A percentile compares a stretch with the other conserved stretches of the same genome.
These are phyloP conservation scores for Globisporangium alternatum DNA, from an alignment of 352 stramenopile genomes.

Conservation along the genomic window DNA sequence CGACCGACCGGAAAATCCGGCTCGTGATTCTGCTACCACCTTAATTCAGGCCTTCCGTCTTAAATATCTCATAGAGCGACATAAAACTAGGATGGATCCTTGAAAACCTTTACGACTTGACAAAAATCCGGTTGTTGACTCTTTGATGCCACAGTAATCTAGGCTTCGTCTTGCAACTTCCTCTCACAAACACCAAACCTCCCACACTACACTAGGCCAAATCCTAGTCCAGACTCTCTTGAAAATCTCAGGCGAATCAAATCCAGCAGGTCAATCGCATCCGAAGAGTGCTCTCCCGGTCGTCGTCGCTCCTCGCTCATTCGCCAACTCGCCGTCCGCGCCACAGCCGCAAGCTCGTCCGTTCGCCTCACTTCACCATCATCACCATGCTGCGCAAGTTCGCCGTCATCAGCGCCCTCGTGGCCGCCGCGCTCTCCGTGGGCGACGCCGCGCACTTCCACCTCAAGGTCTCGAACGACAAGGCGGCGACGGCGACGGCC, in stretches of 20 bases:
- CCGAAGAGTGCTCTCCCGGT: not conserved
- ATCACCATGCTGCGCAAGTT: slow-evolving; percentile 17
- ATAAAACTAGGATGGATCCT: too few relatives aligned
- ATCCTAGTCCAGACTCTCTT: too few relatives aligned
- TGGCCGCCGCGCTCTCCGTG: slow-evolving; percentile 16
- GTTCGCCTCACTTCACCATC: not conserved
- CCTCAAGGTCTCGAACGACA: slow-evolving; percentile 15
- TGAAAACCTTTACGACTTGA: not conserved
- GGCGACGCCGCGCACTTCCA: slow-evolving; percentile 17
- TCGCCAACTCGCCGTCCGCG: not conserved
- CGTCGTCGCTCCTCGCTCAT: not conserved
- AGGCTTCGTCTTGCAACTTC: not conserved
- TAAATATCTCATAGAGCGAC: too few relatives aligned
- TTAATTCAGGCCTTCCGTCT: not conserved
- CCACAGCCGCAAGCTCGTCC: not conserved
- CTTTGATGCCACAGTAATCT: not conserved
- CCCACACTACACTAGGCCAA: too few relatives aligned
- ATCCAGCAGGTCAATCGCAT: not conserved
- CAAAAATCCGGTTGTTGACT: too few relatives aligned
- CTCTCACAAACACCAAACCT: not conserved
- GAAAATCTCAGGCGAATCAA: slow-evolving; percentile 6
- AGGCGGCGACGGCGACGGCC: not conserved
- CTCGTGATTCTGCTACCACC: not conserved
- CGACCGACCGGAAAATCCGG: slow-evolving; percentile 1
- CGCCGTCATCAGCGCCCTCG: slow-evolving; percentile 10